phyloP scores from a whole-genome alignment of 2,329 filamentous ascomycete species.

The Scortechinia acanthostroma region DNA sequence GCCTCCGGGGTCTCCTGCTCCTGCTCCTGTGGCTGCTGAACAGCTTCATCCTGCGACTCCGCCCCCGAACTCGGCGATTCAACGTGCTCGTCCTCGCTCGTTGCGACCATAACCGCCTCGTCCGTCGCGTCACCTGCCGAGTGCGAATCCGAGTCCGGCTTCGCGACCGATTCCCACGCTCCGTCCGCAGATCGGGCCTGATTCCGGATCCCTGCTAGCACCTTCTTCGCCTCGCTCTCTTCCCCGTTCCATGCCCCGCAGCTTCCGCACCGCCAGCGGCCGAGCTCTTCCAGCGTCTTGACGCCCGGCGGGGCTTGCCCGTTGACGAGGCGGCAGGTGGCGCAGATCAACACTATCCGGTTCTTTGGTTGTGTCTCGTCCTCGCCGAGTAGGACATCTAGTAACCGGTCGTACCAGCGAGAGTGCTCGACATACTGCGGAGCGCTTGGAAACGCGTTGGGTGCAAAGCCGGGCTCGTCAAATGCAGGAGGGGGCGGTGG shows the following conservation, averaged over 20 bases:
- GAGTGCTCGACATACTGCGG: slow-evolving; percentile 21
- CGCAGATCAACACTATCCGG: slow-evolving; percentile 79
- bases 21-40: no score
- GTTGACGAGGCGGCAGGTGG: slow-evolving; percentile 78
- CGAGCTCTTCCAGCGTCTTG: slow-evolving; percentile 69
- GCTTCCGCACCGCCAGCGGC: slow-evolving; percentile 80
- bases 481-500: slow-evolving; percentile 12
- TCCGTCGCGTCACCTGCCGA: background rate
- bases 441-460: slow-evolving; percentile 51
- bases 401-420: slow-evolving; percentile 89
- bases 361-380: slow-evolving; percentile 91
- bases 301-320: slow-evolving; percentile 89
- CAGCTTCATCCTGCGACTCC: no score
- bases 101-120: background rate
- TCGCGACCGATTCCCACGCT: background rate
- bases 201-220: background rate
- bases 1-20: no score
- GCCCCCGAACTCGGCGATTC: no score
- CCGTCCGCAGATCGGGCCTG: background rate
- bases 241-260: slow-evolving; percentile 79
- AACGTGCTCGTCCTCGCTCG: no score
- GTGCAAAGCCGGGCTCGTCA: slow-evolving; percentile 58
- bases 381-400: slow-evolving; percentile 87
- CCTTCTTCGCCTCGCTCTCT: slow-evolving; percentile 25
- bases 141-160: background rate